A percentile compares a stretch with the other conserved stretches of the same genome.
phyloP scores from a whole-genome alignment of 2,329 filamentous ascomycete species.

The Alternaria arborescens region DNA sequence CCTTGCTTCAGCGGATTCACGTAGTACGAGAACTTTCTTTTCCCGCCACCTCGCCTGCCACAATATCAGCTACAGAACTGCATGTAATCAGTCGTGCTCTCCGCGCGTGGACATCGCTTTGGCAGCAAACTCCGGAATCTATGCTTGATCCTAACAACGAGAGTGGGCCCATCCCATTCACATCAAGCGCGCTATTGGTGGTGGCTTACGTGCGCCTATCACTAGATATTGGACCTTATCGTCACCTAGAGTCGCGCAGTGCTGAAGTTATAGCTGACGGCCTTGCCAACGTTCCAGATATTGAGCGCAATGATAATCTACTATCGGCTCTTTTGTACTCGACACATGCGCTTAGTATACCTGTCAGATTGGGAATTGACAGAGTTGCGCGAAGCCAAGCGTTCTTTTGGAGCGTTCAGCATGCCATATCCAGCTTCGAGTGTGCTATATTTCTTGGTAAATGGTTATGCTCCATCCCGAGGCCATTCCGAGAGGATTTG shows the following conservation, averaged over 20 bases:
- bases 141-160: conserved; percentile 49
- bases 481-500: conserved; percentile 21
- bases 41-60: conserved; percentile 27
- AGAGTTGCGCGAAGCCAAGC: conserved; percentile 64
- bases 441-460: conserved; percentile 64
- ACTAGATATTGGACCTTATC: conserved; percentile 56
- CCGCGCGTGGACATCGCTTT: conserved; percentile 46
- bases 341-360: conserved; percentile 64
- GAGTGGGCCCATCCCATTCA: conserved; percentile 51
- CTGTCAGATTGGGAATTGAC: conserved; percentile 64
- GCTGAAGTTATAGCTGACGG: conserved; percentile 53
- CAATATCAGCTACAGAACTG: conserved; percentile 31
- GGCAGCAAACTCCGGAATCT: conserved; percentile 48
- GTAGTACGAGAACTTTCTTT: conserved; percentile 40
- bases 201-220: conserved; percentile 60
- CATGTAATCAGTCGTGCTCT: conserved; percentile 39
- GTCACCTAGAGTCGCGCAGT: conserved; percentile 57
- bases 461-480: conserved; percentile 52
- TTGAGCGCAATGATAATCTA: conserved; percentile 60
- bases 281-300: conserved; percentile 49
- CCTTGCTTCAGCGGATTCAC: conserved; percentile 40
- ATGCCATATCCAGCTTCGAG: conserved; percentile 64
- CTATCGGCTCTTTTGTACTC: conserved; percentile 62
- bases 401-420: conserved; percentile 66
- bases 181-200: conserved; percentile 57